Conservation (phyloP, 306 rosid genomes). For the Geum urbanum region DNA sequence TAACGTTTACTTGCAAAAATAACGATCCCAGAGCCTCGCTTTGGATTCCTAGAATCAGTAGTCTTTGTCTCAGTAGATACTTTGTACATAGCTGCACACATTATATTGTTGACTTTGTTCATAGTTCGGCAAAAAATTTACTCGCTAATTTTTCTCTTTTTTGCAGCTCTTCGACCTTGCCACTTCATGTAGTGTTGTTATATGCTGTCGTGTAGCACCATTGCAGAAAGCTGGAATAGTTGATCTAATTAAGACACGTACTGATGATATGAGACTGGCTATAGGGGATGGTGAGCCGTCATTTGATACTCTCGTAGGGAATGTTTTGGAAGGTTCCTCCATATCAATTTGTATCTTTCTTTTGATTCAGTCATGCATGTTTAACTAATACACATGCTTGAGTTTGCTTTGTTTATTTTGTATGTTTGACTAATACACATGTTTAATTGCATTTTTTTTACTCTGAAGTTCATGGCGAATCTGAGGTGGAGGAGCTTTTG, state of each 20-base stretch:
- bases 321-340: neutral
- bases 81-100: neutral
- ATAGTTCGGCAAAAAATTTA: slow-evolving; percentile 13
- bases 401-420: too few relatives aligned
- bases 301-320: neutral
- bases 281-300: slow-evolving; percentile 81
- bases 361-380: too few relatives aligned
- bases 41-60: too few relatives aligned
- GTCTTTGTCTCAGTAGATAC: too few relatives aligned
- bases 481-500: too few relatives aligned
- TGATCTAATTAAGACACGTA: slow-evolving; percentile 80
- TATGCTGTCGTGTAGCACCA: slow-evolving; percentile 99
- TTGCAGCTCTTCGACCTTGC: slow-evolving; percentile 91
- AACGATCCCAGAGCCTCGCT: too few relatives aligned
- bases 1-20: too few relatives aligned
- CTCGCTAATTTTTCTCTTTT: slow-evolving; percentile 14
- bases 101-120: slow-evolving; percentile 12
- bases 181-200: slow-evolving; percentile 74
- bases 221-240: slow-evolving; percentile 98
- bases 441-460: too few relatives aligned
- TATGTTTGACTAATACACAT: too few relatives aligned
- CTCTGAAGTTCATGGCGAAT: too few relatives aligned
- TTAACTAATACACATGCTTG: too few relatives aligned
- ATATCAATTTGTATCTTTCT: too few relatives aligned
- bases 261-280: slow-evolving; percentile 95